These are phyloP conservation scores for Sporopachydermia lactativora DNA, from an alignment of 805 yeast species.

Conservation along the genomic window DNA sequence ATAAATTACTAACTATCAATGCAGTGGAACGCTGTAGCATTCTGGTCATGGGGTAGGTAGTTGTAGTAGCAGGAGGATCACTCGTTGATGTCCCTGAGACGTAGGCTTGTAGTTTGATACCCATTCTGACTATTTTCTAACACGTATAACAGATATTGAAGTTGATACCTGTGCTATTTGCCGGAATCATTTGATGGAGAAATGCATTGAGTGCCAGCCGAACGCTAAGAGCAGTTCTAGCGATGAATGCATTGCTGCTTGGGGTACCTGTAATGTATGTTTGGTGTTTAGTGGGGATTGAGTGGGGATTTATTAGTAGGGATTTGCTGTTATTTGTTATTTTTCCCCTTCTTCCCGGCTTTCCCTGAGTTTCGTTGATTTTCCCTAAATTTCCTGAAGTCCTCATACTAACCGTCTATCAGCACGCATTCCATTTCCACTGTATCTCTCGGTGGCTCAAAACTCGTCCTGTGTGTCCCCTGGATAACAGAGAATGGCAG, in stretches of 20 bases:
- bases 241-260: conserved; percentile 84
- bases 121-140: too few species aligned
- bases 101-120: too few species aligned
- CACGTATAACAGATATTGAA: conserved; percentile 43
- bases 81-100: too few species aligned
- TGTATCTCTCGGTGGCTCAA: conserved; percentile 93
- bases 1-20: not conserved
- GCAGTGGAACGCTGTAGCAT: conserved; percentile 96
- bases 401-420: conserved; percentile 1
- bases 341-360: too few species aligned
- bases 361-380: too few species aligned
- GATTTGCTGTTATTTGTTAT: too few species aligned
- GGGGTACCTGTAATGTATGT: conserved; percentile 75
- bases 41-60: conserved; percentile 90
- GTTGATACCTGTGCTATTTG: conserved; percentile 97
- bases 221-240: conserved; percentile 46
- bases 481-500: conserved; percentile 88
- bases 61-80: too few species aligned
- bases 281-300: too few species aligned
- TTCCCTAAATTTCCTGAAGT: too few species aligned
- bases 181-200: conserved; percentile 96
- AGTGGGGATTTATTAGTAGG: too few species aligned
- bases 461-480: conserved; percentile 91
- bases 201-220: conserved; percentile 94
- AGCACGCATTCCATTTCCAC: conserved; percentile 95